Evolutionary conservation across 2,329 filamentous ascomycete genomes (phyloP), one percentile per base, ranked within the genome.

Genomic region (Alternaria brassicae): DNA sequence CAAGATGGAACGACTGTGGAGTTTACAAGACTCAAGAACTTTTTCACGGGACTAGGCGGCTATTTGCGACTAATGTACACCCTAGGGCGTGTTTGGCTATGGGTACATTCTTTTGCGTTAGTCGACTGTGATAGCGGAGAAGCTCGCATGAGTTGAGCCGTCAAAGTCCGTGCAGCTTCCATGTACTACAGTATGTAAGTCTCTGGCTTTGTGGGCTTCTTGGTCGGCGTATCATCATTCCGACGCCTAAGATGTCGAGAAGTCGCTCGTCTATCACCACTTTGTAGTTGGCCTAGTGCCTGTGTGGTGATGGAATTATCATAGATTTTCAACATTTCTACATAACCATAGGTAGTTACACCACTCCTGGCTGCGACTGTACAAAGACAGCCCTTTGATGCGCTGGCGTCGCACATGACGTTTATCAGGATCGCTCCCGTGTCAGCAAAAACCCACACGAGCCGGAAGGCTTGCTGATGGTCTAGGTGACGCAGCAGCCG

Each of bases 21-120:
- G 30, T 34, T 48, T 48, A 48, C 44, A 21, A n/a, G 30, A 1
- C 44, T 13, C 44, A 36, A 25, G 36, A 44, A 37, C 36, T 58
- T 58, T 58, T 58, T 54, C 40, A 57, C 15, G 21, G 25, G 48
- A 27, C 8, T 17, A 53, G 48, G 48, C 54, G 48, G 48, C 40
- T 12, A n/a, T 15, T 25, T 53, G 47, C 39, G 54, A 57, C 54
- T 45, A 57, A 57, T 57, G 32, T n/a, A 15, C 15, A 40, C 39
- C 42, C 39, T 42, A 36, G 28, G 48, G 28, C 48, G 32, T 53
- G 39, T 42, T 56, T 40, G 10, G 32, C 17, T 40, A 53, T 45
- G 40, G 32, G 40, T 57, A 19, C 19, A 34, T 27, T 32, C n/a
- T 28, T 53, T 52, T 39, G 54, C 49, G 19, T 42, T 9, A 19